Conservation (phyloP, 257 asterid genomes). For the Nicotiana sylvestris region DNA sequence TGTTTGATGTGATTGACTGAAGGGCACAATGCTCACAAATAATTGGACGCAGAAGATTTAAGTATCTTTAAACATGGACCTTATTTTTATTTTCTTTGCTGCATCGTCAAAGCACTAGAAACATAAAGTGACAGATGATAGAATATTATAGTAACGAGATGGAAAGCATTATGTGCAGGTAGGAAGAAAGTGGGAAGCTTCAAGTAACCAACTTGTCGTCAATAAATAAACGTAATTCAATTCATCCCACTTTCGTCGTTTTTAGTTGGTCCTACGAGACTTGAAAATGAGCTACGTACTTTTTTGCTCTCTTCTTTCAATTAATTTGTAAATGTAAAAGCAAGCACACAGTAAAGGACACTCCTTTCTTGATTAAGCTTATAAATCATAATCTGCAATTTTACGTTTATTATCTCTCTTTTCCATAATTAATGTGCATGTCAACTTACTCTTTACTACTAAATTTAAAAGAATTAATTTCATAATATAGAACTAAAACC, state of each 20-base stretch:
- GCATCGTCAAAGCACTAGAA: slow-evolving; percentile 31
- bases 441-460: not conserved
- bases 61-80: slow-evolving; percentile 9
- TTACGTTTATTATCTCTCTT: not conserved
- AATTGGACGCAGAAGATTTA: slow-evolving; percentile 4
- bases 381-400: not conserved
- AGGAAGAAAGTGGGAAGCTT: slow-evolving; percentile 10
- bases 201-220: not conserved
- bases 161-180: slow-evolving; percentile 7
- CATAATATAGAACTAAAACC: not conserved
- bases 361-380: not conserved
- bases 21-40: not conserved
- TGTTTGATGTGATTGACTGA: not conserved
- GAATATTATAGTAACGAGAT: not conserved
- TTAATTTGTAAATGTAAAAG: not conserved
- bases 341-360: not conserved
- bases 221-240: not conserved
- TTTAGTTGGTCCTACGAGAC: no score
- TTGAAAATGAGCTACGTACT: not conserved
- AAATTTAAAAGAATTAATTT: not conserved
- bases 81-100: slow-evolving; percentile 18
- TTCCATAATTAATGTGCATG: not conserved
- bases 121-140: slow-evolving; percentile 10
- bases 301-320: not conserved
- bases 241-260: not conserved